Percentiles rank a stretch among this genome's conserved stretches.
phyloP scores from a whole-genome alignment of 1,139 yeast genomes.

The Suhomyces anneliseae region DNA sequence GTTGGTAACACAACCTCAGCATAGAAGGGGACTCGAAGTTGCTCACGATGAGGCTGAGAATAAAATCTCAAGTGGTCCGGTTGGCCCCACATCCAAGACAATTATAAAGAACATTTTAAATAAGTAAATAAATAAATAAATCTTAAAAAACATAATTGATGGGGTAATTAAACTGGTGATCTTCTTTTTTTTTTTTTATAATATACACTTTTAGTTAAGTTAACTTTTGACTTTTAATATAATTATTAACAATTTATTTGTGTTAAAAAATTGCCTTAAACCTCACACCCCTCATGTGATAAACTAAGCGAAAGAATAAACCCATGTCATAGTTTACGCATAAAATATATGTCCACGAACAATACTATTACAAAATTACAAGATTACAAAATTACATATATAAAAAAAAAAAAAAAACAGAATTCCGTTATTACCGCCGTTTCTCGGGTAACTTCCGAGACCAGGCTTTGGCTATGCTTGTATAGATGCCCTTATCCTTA shows the following conservation, averaged over 20 bases:
- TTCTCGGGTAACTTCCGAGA: neutral
- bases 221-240: too few relatives aligned
- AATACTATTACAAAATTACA: neutral
- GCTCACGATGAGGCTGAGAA: constrained; percentile 5
- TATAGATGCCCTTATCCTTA: neutral
- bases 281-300: neutral
- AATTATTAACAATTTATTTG: neutral
- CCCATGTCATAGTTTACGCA: neutral
- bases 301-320: neutral
- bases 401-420: too few relatives aligned
- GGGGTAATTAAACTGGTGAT: too few relatives aligned
- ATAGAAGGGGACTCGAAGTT: constrained; percentile 2
- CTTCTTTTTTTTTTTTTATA: too few relatives aligned
- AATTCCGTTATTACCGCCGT: neutral
- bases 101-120: too few relatives aligned
- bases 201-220: too few relatives aligned
- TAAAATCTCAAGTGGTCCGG: neutral
- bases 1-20: constrained; percentile 7
- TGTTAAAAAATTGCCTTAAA: neutral
- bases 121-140: too few relatives aligned
- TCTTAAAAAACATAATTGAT: too few relatives aligned
- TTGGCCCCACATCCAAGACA: neutral
- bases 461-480: neutral
- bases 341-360: neutral
- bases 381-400: too few relatives aligned